A percentile compares a stretch with the other conserved stretches of the same genome.
Conservation (phyloP, 176 grass and related monocot genomes). For the bread wheat (Triticum aestivum) region DNA sequence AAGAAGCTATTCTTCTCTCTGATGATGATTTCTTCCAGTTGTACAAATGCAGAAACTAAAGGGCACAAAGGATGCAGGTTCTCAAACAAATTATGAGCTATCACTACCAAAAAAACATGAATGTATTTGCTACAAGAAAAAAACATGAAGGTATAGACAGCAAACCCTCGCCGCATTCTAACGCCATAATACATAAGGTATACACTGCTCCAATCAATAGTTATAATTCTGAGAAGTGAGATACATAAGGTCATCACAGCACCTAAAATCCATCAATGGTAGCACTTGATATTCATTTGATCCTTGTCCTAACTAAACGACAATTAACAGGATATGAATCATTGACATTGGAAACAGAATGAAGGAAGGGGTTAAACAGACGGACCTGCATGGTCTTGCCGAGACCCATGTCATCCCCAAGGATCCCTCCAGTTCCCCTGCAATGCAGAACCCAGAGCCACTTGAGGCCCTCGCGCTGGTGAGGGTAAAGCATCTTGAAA, state of each 20-base stretch:
- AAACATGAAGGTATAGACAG: not conserved
- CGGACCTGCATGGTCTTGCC: constrained; percentile 95
- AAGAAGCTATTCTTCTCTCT: not conserved
- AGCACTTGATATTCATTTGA: not conserved
- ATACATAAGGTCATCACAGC: not conserved
- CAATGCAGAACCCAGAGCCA: constrained; percentile 92
- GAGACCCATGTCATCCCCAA: constrained; percentile 95
- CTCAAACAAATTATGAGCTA: not conserved
- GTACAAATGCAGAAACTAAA: not conserved
- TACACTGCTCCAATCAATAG: too few species aligned
- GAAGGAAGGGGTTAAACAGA: not conserved
- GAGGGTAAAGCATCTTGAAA: constrained; percentile 68
- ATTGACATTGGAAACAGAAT: not conserved
- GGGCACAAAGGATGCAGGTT: not conserved
- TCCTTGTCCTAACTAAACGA: not conserved
- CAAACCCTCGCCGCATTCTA: too few species aligned
- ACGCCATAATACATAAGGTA: too few species aligned
- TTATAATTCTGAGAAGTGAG: not conserved
- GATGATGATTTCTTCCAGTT: not conserved
- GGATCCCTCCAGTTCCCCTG: constrained; percentile 65
- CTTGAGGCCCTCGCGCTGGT: constrained; percentile 77
- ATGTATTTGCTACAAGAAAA: not conserved
- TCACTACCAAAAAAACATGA: not conserved
- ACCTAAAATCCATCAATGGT: too few species aligned
- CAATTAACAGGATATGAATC: not conserved